Base-by-base conservation (phyloP, 83 land plant species). In the Isoetes engelmannii region DNA sequence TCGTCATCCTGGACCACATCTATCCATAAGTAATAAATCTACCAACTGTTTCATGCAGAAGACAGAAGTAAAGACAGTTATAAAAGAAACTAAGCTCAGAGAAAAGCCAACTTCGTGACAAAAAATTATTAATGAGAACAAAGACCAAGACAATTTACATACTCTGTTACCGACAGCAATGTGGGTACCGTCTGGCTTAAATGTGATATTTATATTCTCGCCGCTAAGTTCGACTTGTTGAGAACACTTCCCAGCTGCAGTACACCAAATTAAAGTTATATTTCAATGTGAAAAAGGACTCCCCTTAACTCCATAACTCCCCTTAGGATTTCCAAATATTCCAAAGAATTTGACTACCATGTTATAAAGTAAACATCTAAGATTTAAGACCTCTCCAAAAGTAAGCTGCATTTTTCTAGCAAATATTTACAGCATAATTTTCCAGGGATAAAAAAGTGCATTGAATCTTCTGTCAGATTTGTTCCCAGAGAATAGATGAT, bases 111-210 rank as follows among this genome's bases (percentile, higher is more conserved):
- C n/a, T 12, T 12, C n/a, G 3, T 51, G n/a, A 3, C 54, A 1
- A 0, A 51, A 51, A 51, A 51, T 51, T 3, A n/a, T 51, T 12
- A 51, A 51, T 3, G 54, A 51, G 1, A 10, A 51, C 54, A 0
- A 69, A 37, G 18, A 28, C 41, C 17, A 19, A 28, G 48, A 59
- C 13, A 7, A 20, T 18, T 55, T 10, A 63, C 66, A 47, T 81
- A 93, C 98, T 82, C 92, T 83, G 75, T 93, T 93, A 19, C 98
- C 98, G 72, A 93, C 98, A 60, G 98, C 98, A 62, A 93, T 76
- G 69, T 90, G 89, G 51, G 85, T 87, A 8, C 96, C 98, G 77
- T 93, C 98, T 48, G 90, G 98, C 71, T 90, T 90, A 69, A 83
- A 92, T 4, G 98, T 90, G 64, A 92, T 92, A 67, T 92, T 92